Base-by-base conservation (phyloP, 371 early-diverging fungal species). In the Choanephora cucurbitarum region DNA sequence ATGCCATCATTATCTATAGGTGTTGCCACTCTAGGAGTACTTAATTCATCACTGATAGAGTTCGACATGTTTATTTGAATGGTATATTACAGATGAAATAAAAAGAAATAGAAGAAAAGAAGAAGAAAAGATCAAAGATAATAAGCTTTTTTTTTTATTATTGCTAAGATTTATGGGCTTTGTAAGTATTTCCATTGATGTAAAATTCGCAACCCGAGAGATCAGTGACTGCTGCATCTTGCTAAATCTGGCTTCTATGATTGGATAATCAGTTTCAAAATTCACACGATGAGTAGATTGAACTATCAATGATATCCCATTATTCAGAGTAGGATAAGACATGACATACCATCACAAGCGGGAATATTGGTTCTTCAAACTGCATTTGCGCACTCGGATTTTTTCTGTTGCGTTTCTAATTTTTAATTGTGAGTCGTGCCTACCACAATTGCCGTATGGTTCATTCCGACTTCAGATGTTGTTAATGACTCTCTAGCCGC, bases 1-100 rank as follows among this genome's bases (percentile, higher is more conserved):
- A 79, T 58, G 33, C 80, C 80, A 60, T 76, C 71, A 8, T 64
- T 55, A 37, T 74, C 68, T 18, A 76, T 66, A 47, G 77, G 75
- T 39, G 73, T 68, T 17, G 57, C 58, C 41, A 62, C 66, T 39
- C 73, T 62, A 17, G 56, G 40, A 22, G 33, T 33, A 11, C 47
- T 57, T 17, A 46, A 24, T 51, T 52, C 57, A 22, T 62, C 52
- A 34, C 40, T 49, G 17, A 34, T 23, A 41, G 22, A 39, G n/a
- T 39, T 43, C n/a, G 44, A 44, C 44, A 53, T 53, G 14, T 52
- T 31, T 34, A n/a, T 42, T 22, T 22, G 31, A 19, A 22, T 6
- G 10, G n/a, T 2, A n/a, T 34, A 49, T 32, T 13, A 46, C 18
- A 18, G 44, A 43, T 22, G 19, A 42, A 42, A 44, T 15, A 45